Base-by-base conservation (phyloP, 1,284 basidiomycete genomes). In the Cryptococcus maquisensis region DNA sequence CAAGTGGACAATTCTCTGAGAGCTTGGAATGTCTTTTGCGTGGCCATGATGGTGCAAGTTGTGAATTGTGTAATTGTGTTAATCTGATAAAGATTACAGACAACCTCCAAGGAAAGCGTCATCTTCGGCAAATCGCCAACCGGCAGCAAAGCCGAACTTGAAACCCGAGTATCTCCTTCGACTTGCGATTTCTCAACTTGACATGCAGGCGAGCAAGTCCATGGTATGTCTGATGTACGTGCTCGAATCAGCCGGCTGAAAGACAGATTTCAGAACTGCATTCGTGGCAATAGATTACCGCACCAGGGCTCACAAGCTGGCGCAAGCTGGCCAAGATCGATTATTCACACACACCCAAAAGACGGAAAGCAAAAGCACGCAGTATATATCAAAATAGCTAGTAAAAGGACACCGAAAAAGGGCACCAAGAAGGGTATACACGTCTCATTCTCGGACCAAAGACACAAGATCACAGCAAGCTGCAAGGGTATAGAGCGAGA, bases 1-100 rank as follows among this genome's bases (percentile, higher is more conserved):
- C 65, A 68, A 10, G 63, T 64, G 36, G 64, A 62, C 24, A 65
- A 53, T 13, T 63, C 55, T 45, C 37, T 47, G 15, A 59, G 42
- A 15, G 43, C 26, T 6, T 39, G 21, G 12, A 47, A 37, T n/a
- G 20, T 40, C 4, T 24, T 13, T 13, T 41, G 13, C 24, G 20
- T 12, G 6, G 37, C 6, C 48, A 49, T 49, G 8, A 20, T 6
- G 20, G 21, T 23, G 24, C 20, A 16, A 16, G 20, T 28, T 28
- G 21, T 28, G 12, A 16, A n/a, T 21, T 45, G 43, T 16, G n/a
- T 9, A 40, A 12, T n/a, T 20, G 3, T n/a, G n/a, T 40, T 40
- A 16, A 40, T 40, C 39, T 40, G 39, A 40, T 40, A 40, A 40
- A 6, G 39, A n/a, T 40, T 40, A 21, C n/a, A 18, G 39, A 15